Percentiles rank a stretch among this genome's conserved stretches.
phyloP scores from a whole-genome alignment of 305 asterid genomes.

The Rubia tinctorum region DNA sequence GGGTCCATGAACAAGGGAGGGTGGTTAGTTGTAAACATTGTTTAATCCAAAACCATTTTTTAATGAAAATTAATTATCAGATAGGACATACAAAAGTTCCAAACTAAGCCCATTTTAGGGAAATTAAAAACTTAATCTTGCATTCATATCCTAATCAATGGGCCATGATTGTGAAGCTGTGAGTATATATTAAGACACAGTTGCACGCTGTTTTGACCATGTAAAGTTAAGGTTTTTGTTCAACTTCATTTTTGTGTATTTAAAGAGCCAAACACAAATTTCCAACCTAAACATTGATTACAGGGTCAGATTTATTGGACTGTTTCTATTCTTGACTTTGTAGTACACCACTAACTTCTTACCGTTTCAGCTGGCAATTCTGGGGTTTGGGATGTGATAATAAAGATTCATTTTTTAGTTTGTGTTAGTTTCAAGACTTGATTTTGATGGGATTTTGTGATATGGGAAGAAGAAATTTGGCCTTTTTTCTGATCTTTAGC shows the following conservation, averaged over 20 bases:
- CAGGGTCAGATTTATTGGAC: constrained; percentile 9
- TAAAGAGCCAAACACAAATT: not conserved
- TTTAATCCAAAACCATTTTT: not conserved
- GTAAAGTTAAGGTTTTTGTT: not conserved
- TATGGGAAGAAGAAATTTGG: constrained; percentile 35
- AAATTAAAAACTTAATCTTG: not conserved
- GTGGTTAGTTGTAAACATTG: not conserved
- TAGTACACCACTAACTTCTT: constrained; percentile 3
- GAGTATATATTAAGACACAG: too few species aligned
- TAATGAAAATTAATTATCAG: not conserved
- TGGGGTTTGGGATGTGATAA: constrained; percentile 6
- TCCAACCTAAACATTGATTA: not conserved
- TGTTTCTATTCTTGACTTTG: constrained; percentile 8
- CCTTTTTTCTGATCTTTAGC: constrained; percentile 36
- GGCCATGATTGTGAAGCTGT: not conserved
- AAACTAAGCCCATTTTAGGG: constrained; percentile 2
- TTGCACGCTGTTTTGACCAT: constrained; percentile 9
- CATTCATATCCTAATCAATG: not conserved
- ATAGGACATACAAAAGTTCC: not conserved
- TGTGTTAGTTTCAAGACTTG: not conserved
- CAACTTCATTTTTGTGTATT: not conserved
- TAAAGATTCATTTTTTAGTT: not conserved
- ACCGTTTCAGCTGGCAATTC: not conserved
- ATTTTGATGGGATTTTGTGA: constrained; percentile 22
- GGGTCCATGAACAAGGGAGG: not conserved